Conservation (phyloP, 306 rosid genomes). For the Comarum palustre region DNA sequence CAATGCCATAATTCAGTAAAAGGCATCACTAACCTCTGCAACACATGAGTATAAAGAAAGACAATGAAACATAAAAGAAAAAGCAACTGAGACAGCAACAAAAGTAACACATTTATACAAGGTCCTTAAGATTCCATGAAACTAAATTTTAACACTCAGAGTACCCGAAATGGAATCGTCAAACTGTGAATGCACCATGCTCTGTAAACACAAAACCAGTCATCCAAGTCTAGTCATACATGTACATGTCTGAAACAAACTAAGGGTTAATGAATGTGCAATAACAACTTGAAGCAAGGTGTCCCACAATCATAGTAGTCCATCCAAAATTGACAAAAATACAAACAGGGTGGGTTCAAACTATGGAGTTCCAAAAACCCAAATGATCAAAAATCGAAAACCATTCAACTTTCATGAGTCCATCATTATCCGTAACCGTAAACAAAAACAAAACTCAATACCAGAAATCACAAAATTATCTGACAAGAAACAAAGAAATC, state of each 20-base stretch:
- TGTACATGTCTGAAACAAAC: no score
- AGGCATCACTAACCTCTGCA: conserved; percentile 13
- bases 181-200: not conserved
- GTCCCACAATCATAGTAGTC: not conserved
- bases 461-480: not conserved
- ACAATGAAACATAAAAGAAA: conserved; percentile 10
- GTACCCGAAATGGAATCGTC: not conserved
- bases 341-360: not conserved
- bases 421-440: no score
- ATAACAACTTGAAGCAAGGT: not conserved
- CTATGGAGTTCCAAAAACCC: not conserved
- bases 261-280: not conserved
- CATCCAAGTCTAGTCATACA: not conserved
- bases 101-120: conserved; percentile 7
- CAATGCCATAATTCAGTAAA: conserved; percentile 5
- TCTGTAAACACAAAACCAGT: not conserved
- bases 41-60: not conserved
- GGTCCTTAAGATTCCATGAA: not conserved
- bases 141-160: not conserved
- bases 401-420: not conserved
- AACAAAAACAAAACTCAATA: no score
- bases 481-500: not conserved
- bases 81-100: conserved; percentile 9
- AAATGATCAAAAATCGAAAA: not conserved
- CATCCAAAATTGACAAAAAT: not conserved